Percentiles rank a stretch among this genome's conserved stretches.
These are phyloP conservation scores for Sanghuangporus weigelae DNA, from an alignment of 1,284 basidiomycete genomes.

Conservation along the genomic window DNA sequence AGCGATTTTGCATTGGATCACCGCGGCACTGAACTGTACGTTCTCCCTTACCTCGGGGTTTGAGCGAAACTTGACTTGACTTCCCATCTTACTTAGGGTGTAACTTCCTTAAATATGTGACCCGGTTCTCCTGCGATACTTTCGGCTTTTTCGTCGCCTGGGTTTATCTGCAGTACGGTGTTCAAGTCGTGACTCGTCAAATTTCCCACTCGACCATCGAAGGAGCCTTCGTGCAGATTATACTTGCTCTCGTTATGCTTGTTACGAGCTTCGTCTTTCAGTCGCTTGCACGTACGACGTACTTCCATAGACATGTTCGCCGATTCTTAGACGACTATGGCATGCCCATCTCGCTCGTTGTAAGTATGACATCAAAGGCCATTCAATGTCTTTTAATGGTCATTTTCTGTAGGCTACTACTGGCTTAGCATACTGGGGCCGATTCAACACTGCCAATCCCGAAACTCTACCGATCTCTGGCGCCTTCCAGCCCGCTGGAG, in stretches of 20 bases:
- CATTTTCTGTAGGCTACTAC: conserved; percentile 36
- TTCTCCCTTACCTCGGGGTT: conserved; percentile 8
- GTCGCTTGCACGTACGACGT: conserved; percentile 52
- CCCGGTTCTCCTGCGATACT: conserved; percentile 89
- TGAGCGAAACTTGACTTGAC: conserved; percentile 16
- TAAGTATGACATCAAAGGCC: conserved; percentile 68
- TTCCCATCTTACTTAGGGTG: conserved; percentile 54
- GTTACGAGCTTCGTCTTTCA: conserved; percentile 71
- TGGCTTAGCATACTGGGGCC: conserved; percentile 81
- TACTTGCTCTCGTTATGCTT: conserved; percentile 75
- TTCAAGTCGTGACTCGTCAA: conserved; percentile 78
- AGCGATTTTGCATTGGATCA: conserved; percentile 88
- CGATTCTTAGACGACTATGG: conserved; percentile 83
- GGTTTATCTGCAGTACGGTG: conserved; percentile 88
- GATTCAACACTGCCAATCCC: conserved; percentile 59
- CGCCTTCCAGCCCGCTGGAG: conserved; percentile 71
- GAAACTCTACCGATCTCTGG: conserved; percentile 63
- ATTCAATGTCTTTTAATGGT: conserved; percentile 77
- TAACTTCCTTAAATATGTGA: conserved; percentile 82
- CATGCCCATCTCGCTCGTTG: conserved; percentile 81
- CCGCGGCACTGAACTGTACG: conserved; percentile 79
- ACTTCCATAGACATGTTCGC: conserved; percentile 69
- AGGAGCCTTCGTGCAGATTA: conserved; percentile 67
- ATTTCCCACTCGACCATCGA: conserved; percentile 47
- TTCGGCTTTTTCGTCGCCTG: conserved; percentile 90